Evolutionary conservation across 2,329 filamentous ascomycete species (phyloP).

Genomic region (Pleomassaria siparia): DNA sequence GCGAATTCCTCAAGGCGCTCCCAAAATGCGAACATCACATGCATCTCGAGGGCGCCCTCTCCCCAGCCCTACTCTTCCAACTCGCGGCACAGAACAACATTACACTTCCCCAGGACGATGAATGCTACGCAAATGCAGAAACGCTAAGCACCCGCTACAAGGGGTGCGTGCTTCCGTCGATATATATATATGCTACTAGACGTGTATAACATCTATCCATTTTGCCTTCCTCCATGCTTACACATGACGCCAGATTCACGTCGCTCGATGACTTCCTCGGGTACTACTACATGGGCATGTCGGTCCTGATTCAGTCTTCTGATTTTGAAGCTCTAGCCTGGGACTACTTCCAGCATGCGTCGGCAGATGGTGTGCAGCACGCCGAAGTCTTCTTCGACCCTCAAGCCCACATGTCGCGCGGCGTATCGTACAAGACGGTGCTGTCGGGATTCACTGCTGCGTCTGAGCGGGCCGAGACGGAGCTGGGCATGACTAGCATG

Average conservation of each 20-base stretch:
- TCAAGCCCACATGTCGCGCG: slow-evolving; percentile 69
- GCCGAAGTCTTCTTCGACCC: slow-evolving; percentile 82
- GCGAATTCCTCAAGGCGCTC: slow-evolving; percentile 54
- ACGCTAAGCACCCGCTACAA: slow-evolving; percentile 65
- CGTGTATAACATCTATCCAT: too few relatives aligned
- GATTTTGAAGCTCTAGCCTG: slow-evolving; percentile 75
- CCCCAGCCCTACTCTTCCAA: slow-evolving; percentile 68
- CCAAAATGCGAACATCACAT: slow-evolving; percentile 84
- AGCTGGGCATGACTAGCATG: slow-evolving; percentile 66
- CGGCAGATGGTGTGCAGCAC: slow-evolving; percentile 66
- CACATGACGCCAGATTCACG: slow-evolving; percentile 52
- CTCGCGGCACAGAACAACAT: slow-evolving; percentile 69
- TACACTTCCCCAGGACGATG: slow-evolving; percentile 57
- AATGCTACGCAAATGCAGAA: slow-evolving; percentile 63
- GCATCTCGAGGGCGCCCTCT: slow-evolving; percentile 75
- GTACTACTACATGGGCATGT: slow-evolving; percentile 78
- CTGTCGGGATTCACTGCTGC: slow-evolving; percentile 65
- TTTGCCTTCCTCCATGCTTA: too few relatives aligned
- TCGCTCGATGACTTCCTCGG: slow-evolving; percentile 76
- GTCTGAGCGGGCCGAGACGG: slow-evolving; percentile 59
- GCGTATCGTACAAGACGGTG: slow-evolving; percentile 64
- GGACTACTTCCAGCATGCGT: slow-evolving; percentile 68
- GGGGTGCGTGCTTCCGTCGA: slow-evolving; percentile 30
- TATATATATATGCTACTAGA: too few relatives aligned
- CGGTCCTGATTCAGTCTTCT: slow-evolving; percentile 62